These are phyloP conservation scores for Colletotrichum trifolii DNA, from an alignment of 2,329 filamentous ascomycete species.

Conservation along the genomic window DNA sequence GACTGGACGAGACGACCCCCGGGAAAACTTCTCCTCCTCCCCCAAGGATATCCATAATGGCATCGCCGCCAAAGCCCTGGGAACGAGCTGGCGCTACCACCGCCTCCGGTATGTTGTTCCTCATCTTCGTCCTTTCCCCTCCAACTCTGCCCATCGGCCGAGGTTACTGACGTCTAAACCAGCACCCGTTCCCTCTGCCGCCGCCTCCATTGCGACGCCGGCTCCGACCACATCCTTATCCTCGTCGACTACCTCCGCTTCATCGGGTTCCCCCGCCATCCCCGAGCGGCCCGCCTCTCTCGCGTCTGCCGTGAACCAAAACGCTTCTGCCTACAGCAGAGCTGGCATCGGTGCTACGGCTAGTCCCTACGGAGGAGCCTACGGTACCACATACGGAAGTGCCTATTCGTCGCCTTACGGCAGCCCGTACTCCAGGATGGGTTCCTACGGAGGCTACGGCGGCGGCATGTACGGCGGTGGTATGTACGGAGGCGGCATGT, in stretches of 20 bases:
- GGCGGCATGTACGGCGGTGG: slow-evolving; percentile 42
- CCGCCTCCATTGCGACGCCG: slow-evolving; percentile 53
- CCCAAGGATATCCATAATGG: slow-evolving; percentile 54
- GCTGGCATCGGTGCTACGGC: slow-evolving; percentile 45
- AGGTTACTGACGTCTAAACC: slow-evolving; percentile 23
- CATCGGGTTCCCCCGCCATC: slow-evolving; percentile 70
- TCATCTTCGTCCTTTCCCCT: slow-evolving; percentile 19
- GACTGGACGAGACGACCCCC: slow-evolving; percentile 15
- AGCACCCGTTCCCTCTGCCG: slow-evolving; percentile 47
- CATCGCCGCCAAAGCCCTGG: slow-evolving; percentile 97
- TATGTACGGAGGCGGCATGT: slow-evolving; percentile 48
- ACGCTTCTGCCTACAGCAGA: slow-evolving; percentile 82
- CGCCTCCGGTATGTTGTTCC: slow-evolving; percentile 58
- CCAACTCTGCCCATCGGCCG: slow-evolving; percentile 14
- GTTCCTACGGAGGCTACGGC: slow-evolving; percentile 60
- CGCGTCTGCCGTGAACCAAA: slow-evolving; percentile 84
- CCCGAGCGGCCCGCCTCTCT: slow-evolving; percentile 86
- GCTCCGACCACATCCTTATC: slow-evolving; percentile 53
- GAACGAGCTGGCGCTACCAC: slow-evolving; percentile 78
- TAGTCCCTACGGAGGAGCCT: slow-evolving; percentile 55
- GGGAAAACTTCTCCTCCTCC: slow-evolving; percentile 32
- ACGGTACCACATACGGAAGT: slow-evolving; percentile 44
- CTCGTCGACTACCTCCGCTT: slow-evolving; percentile 50
- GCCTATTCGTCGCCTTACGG: slow-evolving; percentile 54
- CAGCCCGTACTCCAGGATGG: slow-evolving; percentile 54